These are phyloP conservation scores for Acacia acuminata DNA, from an alignment of 306 rosid species.

Conservation along the genomic window DNA sequence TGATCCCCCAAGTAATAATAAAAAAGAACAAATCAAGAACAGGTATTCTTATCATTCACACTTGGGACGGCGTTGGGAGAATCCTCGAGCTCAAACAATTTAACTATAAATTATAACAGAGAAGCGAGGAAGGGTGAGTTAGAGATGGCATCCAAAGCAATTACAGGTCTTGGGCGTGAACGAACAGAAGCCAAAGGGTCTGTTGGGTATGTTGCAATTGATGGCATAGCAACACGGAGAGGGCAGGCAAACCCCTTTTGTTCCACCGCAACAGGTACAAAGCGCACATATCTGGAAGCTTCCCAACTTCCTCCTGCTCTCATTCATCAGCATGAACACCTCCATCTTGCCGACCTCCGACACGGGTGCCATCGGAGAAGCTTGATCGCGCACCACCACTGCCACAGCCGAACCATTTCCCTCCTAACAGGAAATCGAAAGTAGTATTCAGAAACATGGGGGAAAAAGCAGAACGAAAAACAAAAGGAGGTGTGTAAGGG, in stretches of 20 bases:
- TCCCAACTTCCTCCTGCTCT: slow-evolving; percentile 76
- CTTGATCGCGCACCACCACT: background rate
- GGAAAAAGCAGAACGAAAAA: slow-evolving; percentile 16
- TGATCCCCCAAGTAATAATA: slow-evolving; percentile 30
- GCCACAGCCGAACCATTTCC: slow-evolving; percentile 61
- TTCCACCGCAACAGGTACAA: slow-evolving; percentile 98
- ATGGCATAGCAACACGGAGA: slow-evolving; percentile 99
- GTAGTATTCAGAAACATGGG: slow-evolving; percentile 17
- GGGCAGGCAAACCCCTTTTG: slow-evolving; percentile 89
- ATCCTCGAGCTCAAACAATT: slow-evolving; percentile 42
- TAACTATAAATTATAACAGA: slow-evolving; percentile 38
- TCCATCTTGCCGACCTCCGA: slow-evolving; percentile 61
- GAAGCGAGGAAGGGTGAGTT: slow-evolving; percentile 27
- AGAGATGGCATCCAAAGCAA: slow-evolving; percentile 97
- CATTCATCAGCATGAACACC: slow-evolving; percentile 73
- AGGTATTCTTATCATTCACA: slow-evolving; percentile 74
- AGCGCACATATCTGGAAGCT: slow-evolving; percentile 93
- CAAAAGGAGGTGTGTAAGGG: slow-evolving; percentile 14
- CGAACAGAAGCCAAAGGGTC: slow-evolving; percentile 97
- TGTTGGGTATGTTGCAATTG: slow-evolving; percentile 96
- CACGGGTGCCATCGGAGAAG: slow-evolving; percentile 58
- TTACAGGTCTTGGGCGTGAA: slow-evolving; percentile 98
- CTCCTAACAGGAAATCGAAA: slow-evolving; percentile 50
- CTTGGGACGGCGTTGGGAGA: slow-evolving; percentile 49
- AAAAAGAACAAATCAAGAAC: slow-evolving; percentile 60